phyloP scores from a whole-genome alignment of 1,284 basidiomycete genomes.

The Naganishia cerealis region DNA sequence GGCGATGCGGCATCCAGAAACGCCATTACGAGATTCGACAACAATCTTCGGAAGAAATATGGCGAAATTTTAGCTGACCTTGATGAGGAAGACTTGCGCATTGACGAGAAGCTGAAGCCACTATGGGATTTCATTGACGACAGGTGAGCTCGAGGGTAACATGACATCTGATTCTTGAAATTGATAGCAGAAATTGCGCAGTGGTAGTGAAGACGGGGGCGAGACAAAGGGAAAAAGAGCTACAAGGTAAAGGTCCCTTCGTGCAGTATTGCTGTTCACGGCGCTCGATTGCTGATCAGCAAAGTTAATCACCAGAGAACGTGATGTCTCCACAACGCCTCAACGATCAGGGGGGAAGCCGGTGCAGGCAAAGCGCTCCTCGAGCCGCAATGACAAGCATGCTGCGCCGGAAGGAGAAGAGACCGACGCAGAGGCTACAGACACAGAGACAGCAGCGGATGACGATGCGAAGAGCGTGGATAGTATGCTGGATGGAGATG shows the following conservation, averaged over 20 bases:
- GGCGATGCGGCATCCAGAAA: constrained; percentile 70
- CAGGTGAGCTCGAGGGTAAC: constrained; percentile 42
- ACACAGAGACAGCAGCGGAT: constrained; percentile 11
- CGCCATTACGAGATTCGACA: constrained; percentile 68
- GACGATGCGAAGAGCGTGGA: constrained; percentile 37
- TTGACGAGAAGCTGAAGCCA: constrained; percentile 39
- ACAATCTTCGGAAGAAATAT: constrained; percentile 62
- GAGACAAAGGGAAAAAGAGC: constrained; percentile 3
- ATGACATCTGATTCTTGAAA: not conserved
- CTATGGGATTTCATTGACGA: constrained; percentile 51
- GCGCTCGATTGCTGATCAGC: not conserved
- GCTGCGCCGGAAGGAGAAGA: constrained; percentile 23
- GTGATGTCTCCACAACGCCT: constrained; percentile 10
- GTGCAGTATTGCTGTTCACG: not conserved
- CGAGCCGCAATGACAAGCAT: constrained; percentile 1
- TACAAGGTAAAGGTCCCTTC: constrained; percentile 21
- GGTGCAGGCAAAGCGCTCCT: not conserved
- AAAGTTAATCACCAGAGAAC: not conserved
- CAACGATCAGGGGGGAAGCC: not conserved
- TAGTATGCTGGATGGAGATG: constrained; percentile 36
- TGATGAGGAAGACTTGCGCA: constrained; percentile 62
- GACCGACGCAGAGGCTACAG: constrained; percentile 13
- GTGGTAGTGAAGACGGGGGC: constrained; percentile 28
- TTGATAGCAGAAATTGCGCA: constrained; percentile 7
- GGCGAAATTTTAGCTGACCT: constrained; percentile 63